Percentiles rank a stretch among this genome's conserved stretches.
Evolutionary conservation across 2,329 filamentous ascomycete genomes (phyloP).

Genomic region (Shiraia sp.): DNA sequence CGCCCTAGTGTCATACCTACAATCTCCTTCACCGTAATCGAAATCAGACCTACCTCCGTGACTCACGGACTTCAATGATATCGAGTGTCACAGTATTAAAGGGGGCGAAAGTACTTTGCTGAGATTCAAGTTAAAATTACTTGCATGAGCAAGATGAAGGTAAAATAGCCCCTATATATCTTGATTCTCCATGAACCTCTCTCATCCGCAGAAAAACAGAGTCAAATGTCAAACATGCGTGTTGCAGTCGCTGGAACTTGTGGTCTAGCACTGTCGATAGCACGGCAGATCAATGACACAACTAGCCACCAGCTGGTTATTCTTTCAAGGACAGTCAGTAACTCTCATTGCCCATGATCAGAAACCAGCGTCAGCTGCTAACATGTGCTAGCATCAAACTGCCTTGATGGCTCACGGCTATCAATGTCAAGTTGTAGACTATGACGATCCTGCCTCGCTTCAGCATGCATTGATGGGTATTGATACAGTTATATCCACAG

Average conservation of each 20-base stretch:
- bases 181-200: no score
- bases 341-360: neutral
- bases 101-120: conserved; percentile 6
- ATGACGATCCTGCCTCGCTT: conserved; percentile 61
- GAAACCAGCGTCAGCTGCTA: conserved; percentile 4
- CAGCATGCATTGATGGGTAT: conserved; percentile 70
- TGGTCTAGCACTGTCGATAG: conserved; percentile 62
- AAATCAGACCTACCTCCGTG: conserved; percentile 22
- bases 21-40: conserved; percentile 27
- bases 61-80: conserved; percentile 33
- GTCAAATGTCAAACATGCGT: no score
- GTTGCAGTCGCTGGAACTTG: conserved; percentile 66
- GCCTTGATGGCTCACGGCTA: conserved; percentile 61
- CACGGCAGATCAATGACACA: conserved; percentile 61
- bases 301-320: conserved; percentile 71
- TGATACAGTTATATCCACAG: conserved; percentile 75
- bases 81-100: conserved; percentile 18
- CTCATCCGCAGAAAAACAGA: no score
- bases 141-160: conserved; percentile 1
- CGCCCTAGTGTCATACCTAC: conserved; percentile 14
- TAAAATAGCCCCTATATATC: no score
- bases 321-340: conserved; percentile 67
- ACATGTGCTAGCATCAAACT: conserved; percentile 53
- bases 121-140: conserved; percentile 6
- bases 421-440: conserved; percentile 72